Conservation (phyloP, 371 early-diverging fungal species). For the Actinomucor elegans region DNA sequence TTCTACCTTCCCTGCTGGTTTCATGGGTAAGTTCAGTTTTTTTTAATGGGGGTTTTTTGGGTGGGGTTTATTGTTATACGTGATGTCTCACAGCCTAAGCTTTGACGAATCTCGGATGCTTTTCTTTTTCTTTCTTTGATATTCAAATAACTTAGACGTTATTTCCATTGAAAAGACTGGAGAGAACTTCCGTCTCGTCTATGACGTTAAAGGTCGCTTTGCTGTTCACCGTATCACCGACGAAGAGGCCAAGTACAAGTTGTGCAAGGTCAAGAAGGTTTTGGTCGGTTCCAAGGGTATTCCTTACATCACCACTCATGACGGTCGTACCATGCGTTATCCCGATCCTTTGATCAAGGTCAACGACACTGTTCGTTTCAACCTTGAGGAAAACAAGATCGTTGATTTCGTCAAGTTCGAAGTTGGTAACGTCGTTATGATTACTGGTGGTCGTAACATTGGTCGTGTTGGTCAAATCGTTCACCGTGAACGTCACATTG, state of each 20-base stretch:
- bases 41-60: too few relatives aligned
- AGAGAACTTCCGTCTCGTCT: conserved; percentile 99
- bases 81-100: too few relatives aligned
- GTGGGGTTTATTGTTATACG: too few relatives aligned
- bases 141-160: conserved; percentile 79
- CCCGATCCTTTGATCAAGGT: conserved; percentile 98
- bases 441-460: conserved; percentile 99
- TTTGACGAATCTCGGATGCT: too few relatives aligned
- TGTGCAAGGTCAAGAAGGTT: conserved; percentile 97
- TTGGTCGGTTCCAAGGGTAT: conserved; percentile 93
- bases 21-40: too few relatives aligned
- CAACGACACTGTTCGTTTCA: conserved; percentile 99
- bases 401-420: conserved; percentile 95
- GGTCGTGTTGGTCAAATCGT: conserved; percentile 99
- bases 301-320: conserved; percentile 98
- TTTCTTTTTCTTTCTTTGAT: background rate
- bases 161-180: conserved; percentile 98
- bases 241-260: conserved; percentile 99
- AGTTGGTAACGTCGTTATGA: conserved; percentile 93
- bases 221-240: conserved; percentile 98
- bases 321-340: conserved; percentile 99
- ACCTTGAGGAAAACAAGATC: conserved; percentile 93
- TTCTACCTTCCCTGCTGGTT: conserved; percentile 98
- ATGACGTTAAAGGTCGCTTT: conserved; percentile 99
- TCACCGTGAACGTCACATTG: conserved; percentile 96